A percentile compares a stretch with the other conserved stretches of the same genome.
Evolutionary conservation across 2,329 filamentous ascomycete genomes (phyloP).

Genomic region (Chaetomium strumarium): DNA sequence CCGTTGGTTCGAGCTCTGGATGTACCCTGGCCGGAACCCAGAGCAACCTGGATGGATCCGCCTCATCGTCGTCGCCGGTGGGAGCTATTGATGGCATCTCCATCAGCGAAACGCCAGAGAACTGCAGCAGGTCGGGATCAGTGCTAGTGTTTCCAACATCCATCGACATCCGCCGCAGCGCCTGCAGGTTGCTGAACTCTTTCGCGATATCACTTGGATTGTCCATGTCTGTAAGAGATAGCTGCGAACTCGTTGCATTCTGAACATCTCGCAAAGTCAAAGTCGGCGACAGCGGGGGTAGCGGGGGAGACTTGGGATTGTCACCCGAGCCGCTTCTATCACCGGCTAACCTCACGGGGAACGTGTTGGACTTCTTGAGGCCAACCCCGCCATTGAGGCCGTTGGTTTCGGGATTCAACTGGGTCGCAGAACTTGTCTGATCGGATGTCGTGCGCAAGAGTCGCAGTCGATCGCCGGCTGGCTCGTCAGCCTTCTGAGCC

Average conservation of each 20-base stretch:
- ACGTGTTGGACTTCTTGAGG: slow-evolving; percentile 40
- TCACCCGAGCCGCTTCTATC: slow-evolving; percentile 40
- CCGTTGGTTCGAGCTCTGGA: slow-evolving; percentile 87
- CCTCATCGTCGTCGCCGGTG: slow-evolving; percentile 69
- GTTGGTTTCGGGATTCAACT: slow-evolving; percentile 25
- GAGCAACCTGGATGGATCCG: slow-evolving; percentile 80
- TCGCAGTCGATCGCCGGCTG: slow-evolving; percentile 36
- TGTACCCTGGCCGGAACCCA: slow-evolving; percentile 96
- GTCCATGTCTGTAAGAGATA: slow-evolving; percentile 83
- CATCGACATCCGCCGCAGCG: slow-evolving; percentile 89
- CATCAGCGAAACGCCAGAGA: slow-evolving; percentile 57
- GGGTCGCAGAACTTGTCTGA: slow-evolving; percentile 28
- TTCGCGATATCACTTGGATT: slow-evolving; percentile 84
- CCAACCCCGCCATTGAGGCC: slow-evolving; percentile 18
- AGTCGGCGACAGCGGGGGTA: slow-evolving; percentile 46
- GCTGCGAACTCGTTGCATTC: slow-evolving; percentile 60
- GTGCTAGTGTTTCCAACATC: slow-evolving; percentile 65
- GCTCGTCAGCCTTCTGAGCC: slow-evolving; percentile 28
- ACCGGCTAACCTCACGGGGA: slow-evolving; percentile 35
- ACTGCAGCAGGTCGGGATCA: slow-evolving; percentile 71
- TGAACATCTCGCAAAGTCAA: slow-evolving; percentile 49
- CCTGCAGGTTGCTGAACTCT: slow-evolving; percentile 87
- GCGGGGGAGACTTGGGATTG: slow-evolving; percentile 29
- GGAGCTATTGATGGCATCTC: slow-evolving; percentile 69
- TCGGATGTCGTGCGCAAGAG: slow-evolving; percentile 44